A percentile compares a stretch with the other conserved stretches of the same genome.
These are phyloP conservation scores for Candida caryicola DNA, from an alignment of 805 yeast genomes.

Conservation along the genomic window DNA sequence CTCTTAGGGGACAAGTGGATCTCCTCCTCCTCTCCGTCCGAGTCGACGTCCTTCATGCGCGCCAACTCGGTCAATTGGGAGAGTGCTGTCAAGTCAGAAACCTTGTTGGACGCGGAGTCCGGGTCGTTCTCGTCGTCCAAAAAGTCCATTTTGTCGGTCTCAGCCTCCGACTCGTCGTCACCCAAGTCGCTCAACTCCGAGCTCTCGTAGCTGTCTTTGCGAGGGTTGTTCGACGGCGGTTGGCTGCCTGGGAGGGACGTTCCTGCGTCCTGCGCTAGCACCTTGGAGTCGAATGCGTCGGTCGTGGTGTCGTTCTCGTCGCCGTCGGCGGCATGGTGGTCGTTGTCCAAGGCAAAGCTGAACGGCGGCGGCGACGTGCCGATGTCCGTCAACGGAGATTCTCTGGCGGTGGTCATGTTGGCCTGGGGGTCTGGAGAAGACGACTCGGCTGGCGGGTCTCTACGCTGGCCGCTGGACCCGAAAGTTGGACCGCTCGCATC, in stretches of 20 bases:
- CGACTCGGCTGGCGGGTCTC: background rate
- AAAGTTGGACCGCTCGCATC: too few species aligned
- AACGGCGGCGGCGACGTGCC: conserved; percentile 41
- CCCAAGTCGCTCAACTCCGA: conserved; percentile 51
- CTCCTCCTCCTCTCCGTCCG: conserved; percentile 22
- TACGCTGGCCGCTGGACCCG: too few species aligned
- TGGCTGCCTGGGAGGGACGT: background rate
- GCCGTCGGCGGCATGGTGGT: background rate
- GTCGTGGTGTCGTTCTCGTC: background rate
- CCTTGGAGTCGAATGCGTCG: conserved; percentile 1
- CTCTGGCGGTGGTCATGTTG: conserved; percentile 21
- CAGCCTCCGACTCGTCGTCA: conserved; percentile 77
- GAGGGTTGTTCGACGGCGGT: background rate
- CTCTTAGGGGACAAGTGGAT: too few species aligned
- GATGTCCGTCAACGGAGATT: conserved; percentile 40
- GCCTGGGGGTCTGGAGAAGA: conserved; percentile 2
- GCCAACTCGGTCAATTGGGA: conserved; percentile 45
- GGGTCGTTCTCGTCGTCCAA: conserved; percentile 34
- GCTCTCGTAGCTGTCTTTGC: conserved; percentile 33
- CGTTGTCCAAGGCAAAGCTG: conserved; percentile 18
- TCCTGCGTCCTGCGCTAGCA: background rate
- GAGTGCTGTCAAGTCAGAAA: conserved; percentile 36
- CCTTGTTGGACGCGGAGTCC: conserved; percentile 18
- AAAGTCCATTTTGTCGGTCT: conserved; percentile 80
- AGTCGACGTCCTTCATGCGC: conserved; percentile 34